phyloP scores from a whole-genome alignment of 2,329 filamentous ascomycete species.

The Calonectria fujianensis region DNA sequence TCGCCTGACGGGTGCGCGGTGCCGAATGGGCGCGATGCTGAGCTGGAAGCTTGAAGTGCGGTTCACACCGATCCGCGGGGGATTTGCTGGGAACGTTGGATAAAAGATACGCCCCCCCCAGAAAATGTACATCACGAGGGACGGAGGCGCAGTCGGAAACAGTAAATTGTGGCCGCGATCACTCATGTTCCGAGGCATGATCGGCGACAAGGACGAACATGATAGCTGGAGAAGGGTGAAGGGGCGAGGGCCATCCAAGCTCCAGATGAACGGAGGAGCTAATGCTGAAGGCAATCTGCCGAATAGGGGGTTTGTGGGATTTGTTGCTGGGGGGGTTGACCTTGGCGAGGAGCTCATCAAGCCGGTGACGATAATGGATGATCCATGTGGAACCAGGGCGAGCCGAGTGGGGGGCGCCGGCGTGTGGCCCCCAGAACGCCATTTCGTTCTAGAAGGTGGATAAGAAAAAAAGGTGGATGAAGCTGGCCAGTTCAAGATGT shows the following conservation, averaged over 20 bases:
- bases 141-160: slow-evolving; percentile 40
- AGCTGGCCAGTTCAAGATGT: slow-evolving; percentile 4
- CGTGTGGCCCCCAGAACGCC: slow-evolving; percentile 41
- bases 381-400: slow-evolving; percentile 27
- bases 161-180: slow-evolving; percentile 42
- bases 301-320: slow-evolving; percentile 49
- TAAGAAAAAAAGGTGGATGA: slow-evolving; percentile 36
- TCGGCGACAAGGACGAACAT: slow-evolving; percentile 48
- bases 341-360: slow-evolving; percentile 13
- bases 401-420: slow-evolving; percentile 40
- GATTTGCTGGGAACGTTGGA: slow-evolving; percentile 7
- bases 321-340: slow-evolving; percentile 23
- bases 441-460: slow-evolving; percentile 55
- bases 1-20: slow-evolving; percentile 8
- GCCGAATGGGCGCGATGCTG: slow-evolving; percentile 10
- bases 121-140: slow-evolving; percentile 35
- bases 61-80: neutral
- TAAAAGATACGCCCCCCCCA: neutral
- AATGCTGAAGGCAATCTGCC: slow-evolving; percentile 49
- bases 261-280: slow-evolving; percentile 47
- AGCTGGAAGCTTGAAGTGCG: neutral
- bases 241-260: slow-evolving; percentile 45
- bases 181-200: slow-evolving; percentile 48
- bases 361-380: slow-evolving; percentile 13
- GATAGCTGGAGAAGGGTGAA: slow-evolving; percentile 38